Evolutionary conservation across 106 monocot genomes (phyloP).

Genomic region (Dendrobium nobile): DNA sequence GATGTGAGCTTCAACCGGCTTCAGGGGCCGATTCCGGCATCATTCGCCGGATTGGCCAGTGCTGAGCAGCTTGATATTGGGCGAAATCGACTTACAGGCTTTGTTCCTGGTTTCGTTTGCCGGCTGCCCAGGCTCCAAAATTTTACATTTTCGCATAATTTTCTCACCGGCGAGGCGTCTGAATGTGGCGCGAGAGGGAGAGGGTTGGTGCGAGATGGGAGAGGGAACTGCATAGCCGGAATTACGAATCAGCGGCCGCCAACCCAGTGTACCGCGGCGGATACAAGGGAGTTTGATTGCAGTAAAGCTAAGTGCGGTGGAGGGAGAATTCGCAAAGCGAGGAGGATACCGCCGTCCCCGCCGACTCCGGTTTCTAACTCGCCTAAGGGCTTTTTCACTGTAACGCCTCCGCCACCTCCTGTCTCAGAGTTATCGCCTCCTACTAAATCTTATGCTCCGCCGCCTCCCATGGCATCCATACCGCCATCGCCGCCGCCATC

Average conservation of each 20-base stretch:
- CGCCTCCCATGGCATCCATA: neutral
- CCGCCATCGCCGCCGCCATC: neutral
- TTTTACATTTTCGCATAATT: slow-evolving; percentile 61
- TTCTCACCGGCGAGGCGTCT: slow-evolving; percentile 39
- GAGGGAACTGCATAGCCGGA: slow-evolving; percentile 50
- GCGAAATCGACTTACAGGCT: slow-evolving; percentile 37
- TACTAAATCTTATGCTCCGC: neutral
- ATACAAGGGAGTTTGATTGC: slow-evolving; percentile 9
- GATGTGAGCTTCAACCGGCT: slow-evolving; percentile 43
- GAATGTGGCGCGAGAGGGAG: slow-evolving; percentile 9
- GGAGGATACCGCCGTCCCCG: neutral
- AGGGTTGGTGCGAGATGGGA: slow-evolving; percentile 13
- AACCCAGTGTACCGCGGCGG: slow-evolving; percentile 9
- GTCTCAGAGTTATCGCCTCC: neutral
- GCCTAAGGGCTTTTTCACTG: neutral
- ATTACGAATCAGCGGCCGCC: slow-evolving; percentile 10
- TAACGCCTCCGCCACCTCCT: neutral
- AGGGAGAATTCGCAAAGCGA: neutral
- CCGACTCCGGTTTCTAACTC: neutral
- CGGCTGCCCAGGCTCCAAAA: slow-evolving; percentile 35
- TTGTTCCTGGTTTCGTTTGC: slow-evolving; percentile 31
- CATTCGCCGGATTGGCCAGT: slow-evolving; percentile 8
- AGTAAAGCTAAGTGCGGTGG: slow-evolving; percentile 12
- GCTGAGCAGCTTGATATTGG: slow-evolving; percentile 62
- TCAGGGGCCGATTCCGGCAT: slow-evolving; percentile 29